Base-by-base conservation (phyloP, 176 grass and related monocot species). In the Microstegium vimineum region DNA sequence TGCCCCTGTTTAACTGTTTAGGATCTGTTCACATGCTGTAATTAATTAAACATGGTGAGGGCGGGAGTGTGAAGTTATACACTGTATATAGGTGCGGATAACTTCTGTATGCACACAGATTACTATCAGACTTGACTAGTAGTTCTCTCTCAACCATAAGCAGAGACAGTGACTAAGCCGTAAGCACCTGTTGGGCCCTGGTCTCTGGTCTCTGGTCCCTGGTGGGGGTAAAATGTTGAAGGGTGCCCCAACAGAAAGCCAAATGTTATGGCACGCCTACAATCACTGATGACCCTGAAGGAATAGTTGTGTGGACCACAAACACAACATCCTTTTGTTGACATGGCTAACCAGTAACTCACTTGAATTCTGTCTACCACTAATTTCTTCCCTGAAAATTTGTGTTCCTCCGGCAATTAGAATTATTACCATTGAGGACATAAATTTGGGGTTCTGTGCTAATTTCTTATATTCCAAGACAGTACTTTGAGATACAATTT, bases 291-390 rank as follows among this genome's bases (percentile, higher is more conserved):
- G 20, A 16, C 42, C 62, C 62, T 65, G 40, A 63, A 31, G 25
- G 16, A 28, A 40, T 33, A 45, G 63, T 40, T 30, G 31, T 72
- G 38, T 32, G 63, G 87, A 81, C 71, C 82, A 89, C 71, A 64
- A 65, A 54, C 6, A 11, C 41, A 74, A 36, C 35, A n/a, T 72
- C 32, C 20, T 49, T 76, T 71, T 52, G 20, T 62, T 54, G 40
- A 16, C 23, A 42, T 31, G 17, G 22, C 31, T 52, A 30, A 64
- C 20, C 6, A 56, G 25, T 52, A 66, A 10, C 26, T 64, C 35
- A 23, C 8, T 79, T 54, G 45, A 60, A 79, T 57, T 40, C 62
- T 43, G 16, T 32, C 16, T 38, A 14, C 1, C 59, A 37, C 64
- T 73, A n/a, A 67, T 75, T 25, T 81, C 30, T 66, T 33, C 8